These are phyloP conservation scores for Solanum pinnatisectum DNA, from an alignment of 257 asterid genomes.

Conservation along the genomic window DNA sequence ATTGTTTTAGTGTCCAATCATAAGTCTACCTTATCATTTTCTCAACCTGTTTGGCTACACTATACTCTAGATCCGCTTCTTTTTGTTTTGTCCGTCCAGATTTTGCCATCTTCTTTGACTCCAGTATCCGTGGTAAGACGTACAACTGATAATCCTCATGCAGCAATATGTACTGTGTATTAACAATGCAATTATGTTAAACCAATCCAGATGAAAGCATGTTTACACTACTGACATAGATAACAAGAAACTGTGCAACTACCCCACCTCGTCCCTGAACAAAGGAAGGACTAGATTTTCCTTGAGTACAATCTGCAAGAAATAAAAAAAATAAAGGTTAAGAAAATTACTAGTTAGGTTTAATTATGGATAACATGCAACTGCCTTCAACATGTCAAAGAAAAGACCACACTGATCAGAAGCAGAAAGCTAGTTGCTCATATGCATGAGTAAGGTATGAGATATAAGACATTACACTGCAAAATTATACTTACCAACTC, in stretches of 20 bases:
- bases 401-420: neutral
- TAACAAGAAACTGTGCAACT: neutral
- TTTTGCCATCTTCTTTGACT: conserved; percentile 96
- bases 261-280: conserved; percentile 94
- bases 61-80: conserved; percentile 98
- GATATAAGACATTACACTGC: neutral
- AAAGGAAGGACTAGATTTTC: conserved; percentile 82
- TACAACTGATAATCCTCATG: conserved; percentile 90
- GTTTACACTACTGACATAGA: neutral
- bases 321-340: conserved; percentile 6
- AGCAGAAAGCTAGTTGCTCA: neutral
- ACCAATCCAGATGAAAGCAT: neutral
- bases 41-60: conserved; percentile 99
- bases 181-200: conserved; percentile 1
- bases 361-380: neutral
- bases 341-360: conserved; percentile 7
- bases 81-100: conserved; percentile 92
- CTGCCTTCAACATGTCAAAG: neutral
- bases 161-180: conserved; percentile 67
- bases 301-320: conserved; percentile 83
- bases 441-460: neutral
- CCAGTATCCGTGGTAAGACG: conserved; percentile 85
- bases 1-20: neutral
- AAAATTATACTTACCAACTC: neutral
- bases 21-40: conserved; percentile 88